Evolutionary conservation across 768 basidiomycete genomes (phyloP).

Genomic region (Kwoniella mangroviensis): DNA sequence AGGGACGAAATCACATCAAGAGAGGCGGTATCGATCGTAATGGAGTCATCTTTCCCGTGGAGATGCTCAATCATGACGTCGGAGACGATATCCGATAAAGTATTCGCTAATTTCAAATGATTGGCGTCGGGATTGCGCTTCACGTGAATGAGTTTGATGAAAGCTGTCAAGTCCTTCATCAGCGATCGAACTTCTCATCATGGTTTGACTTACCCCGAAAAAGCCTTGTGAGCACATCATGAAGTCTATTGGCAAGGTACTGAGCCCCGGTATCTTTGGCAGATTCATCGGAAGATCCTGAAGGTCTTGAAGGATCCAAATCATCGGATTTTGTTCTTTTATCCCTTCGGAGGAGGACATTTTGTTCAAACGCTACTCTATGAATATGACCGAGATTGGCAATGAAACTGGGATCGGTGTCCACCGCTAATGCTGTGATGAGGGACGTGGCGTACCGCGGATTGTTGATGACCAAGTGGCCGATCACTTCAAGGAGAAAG

Average conservation of each 20-base stretch:
- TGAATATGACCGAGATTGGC: slow-evolving; percentile 77
- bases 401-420: slow-evolving; percentile 69
- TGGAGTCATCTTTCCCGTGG: background rate
- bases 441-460: slow-evolving; percentile 75
- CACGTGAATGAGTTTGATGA: slow-evolving; percentile 80
- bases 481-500: slow-evolving; percentile 83
- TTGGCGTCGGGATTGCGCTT: slow-evolving; percentile 73
- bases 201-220: slow-evolving; percentile 72
- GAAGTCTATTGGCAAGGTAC: slow-evolving; percentile 78
- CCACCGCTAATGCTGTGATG: slow-evolving; percentile 73
- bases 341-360: slow-evolving; percentile 72
- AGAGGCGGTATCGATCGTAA: slow-evolving; percentile 62
- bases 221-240: slow-evolving; percentile 75
- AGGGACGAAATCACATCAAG: slow-evolving; percentile 64
- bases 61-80: slow-evolving; percentile 75
- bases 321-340: slow-evolving; percentile 62
- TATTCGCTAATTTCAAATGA: slow-evolving; percentile 77
- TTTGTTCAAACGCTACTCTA: slow-evolving; percentile 83
- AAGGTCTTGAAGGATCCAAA: slow-evolving; percentile 10
- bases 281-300: slow-evolving; percentile 3
- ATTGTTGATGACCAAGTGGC: slow-evolving; percentile 79
- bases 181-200: no score
- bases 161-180: slow-evolving; percentile 62
- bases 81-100: slow-evolving; percentile 73
- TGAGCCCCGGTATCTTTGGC: slow-evolving; percentile 69